phyloP scores from a whole-genome alignment of 495 filamentous ascomycete genomes.

The Neurospora cerealis region DNA sequence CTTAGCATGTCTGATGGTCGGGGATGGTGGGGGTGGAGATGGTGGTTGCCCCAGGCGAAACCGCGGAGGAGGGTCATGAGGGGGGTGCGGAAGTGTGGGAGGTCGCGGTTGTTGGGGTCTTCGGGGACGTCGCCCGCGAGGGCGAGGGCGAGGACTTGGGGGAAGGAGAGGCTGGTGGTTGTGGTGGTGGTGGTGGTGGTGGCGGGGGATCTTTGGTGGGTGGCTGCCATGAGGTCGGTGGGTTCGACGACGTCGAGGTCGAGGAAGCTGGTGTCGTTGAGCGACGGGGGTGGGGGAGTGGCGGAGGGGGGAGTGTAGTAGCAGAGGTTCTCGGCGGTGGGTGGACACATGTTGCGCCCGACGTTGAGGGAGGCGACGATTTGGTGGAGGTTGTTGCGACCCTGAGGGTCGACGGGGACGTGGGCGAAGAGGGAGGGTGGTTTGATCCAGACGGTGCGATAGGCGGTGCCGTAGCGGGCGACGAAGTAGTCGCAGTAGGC shows the following conservation, averaged over 20 bases:
- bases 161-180: background rate
- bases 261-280: background rate
- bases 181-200: background rate
- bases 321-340: background rate
- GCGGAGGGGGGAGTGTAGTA: background rate
- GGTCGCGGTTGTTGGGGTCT: conserved; percentile 1
- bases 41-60: background rate
- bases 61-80: background rate
- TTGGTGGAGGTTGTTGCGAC: background rate
- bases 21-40: background rate
- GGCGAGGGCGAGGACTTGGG: background rate
- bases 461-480: conserved; percentile 3
- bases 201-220: background rate
- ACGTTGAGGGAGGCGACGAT: background rate
- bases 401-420: background rate
- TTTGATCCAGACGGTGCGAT: background rate
- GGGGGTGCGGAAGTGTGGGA: background rate
- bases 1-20: background rate
- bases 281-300: background rate
- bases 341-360: background rate
- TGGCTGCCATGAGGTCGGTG: background rate
- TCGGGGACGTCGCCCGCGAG: background rate
- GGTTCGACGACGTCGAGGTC: background rate
- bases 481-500: conserved; percentile 2
- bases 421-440: background rate